phyloP scores from a whole-genome alignment of 305 asterid genomes.

The Vinca major region DNA sequence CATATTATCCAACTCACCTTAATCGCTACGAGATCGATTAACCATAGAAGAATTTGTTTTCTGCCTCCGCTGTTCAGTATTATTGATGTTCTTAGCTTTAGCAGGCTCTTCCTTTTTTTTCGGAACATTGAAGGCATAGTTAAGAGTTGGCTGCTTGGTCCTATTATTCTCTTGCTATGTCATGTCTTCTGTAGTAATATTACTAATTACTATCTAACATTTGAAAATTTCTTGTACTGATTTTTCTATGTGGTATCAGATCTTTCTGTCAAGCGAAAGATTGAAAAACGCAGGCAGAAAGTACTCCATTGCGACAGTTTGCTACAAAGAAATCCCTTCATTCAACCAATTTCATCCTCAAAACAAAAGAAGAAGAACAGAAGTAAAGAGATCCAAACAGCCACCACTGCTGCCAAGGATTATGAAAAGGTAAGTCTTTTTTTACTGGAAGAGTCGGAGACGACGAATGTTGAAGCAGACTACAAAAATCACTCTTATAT shows the following conservation, averaged over 20 bases:
- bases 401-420: constrained; percentile 21
- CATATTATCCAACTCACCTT: too few relatives aligned
- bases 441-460: neutral
- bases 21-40: neutral
- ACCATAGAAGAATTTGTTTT: neutral
- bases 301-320: constrained; percentile 67
- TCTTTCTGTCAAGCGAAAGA: constrained; percentile 69
- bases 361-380: constrained; percentile 50
- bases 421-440: constrained; percentile 32
- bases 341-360: constrained; percentile 68
- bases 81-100: neutral
- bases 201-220: neutral
- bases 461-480: neutral
- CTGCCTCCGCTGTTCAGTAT: neutral
- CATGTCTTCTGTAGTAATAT: neutral
- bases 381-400: constrained; percentile 29
- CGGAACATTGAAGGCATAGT: neutral
- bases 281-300: constrained; percentile 72
- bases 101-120: neutral
- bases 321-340: constrained; percentile 66
- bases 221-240: neutral
- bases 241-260: constrained; percentile 32
- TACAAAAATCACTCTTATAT: neutral
- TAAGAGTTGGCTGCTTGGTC: neutral
- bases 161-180: neutral